Evolutionary conservation across 2,329 filamentous ascomycete species (phyloP).

Genomic region (Colletotrichum salicis): DNA sequence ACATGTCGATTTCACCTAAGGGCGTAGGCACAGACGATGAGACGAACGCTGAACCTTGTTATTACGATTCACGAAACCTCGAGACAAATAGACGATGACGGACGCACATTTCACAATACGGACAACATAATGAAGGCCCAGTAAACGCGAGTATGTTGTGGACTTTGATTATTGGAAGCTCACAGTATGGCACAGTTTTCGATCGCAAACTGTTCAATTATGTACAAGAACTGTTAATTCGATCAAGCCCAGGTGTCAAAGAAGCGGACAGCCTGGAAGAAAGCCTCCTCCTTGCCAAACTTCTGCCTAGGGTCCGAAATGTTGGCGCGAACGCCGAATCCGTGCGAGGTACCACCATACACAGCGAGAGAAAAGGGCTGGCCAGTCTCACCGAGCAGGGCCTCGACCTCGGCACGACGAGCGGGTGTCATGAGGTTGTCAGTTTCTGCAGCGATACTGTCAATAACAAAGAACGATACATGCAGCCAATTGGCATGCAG

Average conservation of each 20-base stretch:
- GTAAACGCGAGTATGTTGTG: background rate
- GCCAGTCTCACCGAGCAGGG: constrained; percentile 63
- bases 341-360: constrained; percentile 76
- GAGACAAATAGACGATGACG: background rate
- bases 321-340: constrained; percentile 78
- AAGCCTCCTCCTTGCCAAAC: constrained; percentile 83
- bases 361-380: constrained; percentile 75
- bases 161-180: background rate
- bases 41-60: too few relatives aligned
- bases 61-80: too few relatives aligned
- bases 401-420: constrained; percentile 66
- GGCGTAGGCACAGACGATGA: too few relatives aligned
- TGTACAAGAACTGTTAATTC: background rate
- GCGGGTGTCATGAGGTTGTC: constrained; percentile 68
- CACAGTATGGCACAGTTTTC: background rate
- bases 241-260: constrained; percentile 65
- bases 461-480: constrained; percentile 11
- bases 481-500: too few relatives aligned
- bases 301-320: constrained; percentile 59
- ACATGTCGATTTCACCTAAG: too few relatives aligned
- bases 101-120: background rate
- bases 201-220: background rate
- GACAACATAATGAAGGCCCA: background rate
- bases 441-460: constrained; percentile 53
- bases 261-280: constrained; percentile 80